These are phyloP conservation scores for Arachis hypogaea DNA, from an alignment of 306 rosid genomes.

Conservation along the genomic window DNA sequence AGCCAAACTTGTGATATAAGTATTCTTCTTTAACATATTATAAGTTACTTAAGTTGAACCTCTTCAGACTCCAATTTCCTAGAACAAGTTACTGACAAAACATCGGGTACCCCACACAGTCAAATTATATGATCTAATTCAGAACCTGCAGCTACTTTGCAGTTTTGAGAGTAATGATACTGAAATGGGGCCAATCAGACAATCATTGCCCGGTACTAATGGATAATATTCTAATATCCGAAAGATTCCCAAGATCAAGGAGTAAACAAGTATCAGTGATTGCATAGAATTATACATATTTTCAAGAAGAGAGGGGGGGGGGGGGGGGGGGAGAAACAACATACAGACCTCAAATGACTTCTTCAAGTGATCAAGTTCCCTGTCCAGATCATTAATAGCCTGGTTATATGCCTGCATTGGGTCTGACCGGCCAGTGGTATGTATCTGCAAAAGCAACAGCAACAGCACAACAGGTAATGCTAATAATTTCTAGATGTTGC, in stretches of 20 bases:
- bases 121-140: constrained; percentile 7
- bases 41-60: constrained; percentile 1
- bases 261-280: constrained; percentile 13
- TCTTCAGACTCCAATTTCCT: constrained; percentile 3
- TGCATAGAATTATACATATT: neutral
- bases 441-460: constrained; percentile 59
- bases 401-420: constrained; percentile 97
- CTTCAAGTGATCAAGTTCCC: constrained; percentile 82
- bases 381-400: constrained; percentile 88
- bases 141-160: constrained; percentile 14
- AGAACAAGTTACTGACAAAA: neutral
- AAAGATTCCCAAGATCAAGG: neutral
- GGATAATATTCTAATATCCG: neutral
- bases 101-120: neutral
- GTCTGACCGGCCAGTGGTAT: constrained; percentile 89
- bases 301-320: neutral
- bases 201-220: neutral
- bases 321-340: constrained; percentile 5
- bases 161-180: neutral
- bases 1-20: neutral
- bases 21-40: neutral
- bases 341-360: constrained; percentile 68
- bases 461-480: constrained; percentile 2
- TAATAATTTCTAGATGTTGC: neutral
- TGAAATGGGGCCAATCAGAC: neutral